Percentiles rank a stretch among this genome's conserved stretches.
These are phyloP conservation scores for Sclerotinia subarctica DNA, from an alignment of 2,329 filamentous ascomycete genomes.

Conservation along the genomic window DNA sequence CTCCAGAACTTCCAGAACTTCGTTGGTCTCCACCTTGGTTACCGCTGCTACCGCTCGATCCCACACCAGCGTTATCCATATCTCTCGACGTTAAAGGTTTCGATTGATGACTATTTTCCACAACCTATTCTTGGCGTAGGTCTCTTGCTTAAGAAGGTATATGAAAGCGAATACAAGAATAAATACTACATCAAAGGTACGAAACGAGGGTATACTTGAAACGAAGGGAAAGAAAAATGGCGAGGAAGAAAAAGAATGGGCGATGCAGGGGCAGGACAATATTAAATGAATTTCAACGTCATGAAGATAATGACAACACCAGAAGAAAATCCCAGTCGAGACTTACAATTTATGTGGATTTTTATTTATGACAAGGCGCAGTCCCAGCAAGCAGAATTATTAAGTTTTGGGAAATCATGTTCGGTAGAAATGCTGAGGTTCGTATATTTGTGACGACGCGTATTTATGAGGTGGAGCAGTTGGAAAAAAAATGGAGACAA, in stretches of 20 bases:
- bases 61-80: conserved; percentile 2
- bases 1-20: background rate
- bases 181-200: background rate
- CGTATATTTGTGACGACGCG: conserved; percentile 19
- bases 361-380: conserved; percentile 16
- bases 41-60: background rate
- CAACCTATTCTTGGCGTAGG: background rate
- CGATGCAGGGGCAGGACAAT: conserved; percentile 7
- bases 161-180: background rate
- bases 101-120: background rate
- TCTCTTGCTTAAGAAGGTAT: background rate
- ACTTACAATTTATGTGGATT: conserved; percentile 17
- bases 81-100: background rate
- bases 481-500: background rate
- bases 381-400: conserved; percentile 12
- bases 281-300: conserved; percentile 18
- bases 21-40: background rate
- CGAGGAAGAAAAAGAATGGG: background rate
- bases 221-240: background rate
- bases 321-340: background rate
- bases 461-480: background rate
- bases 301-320: conserved; percentile 8
- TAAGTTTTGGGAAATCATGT: conserved; percentile 1
- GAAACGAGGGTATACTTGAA: conserved; percentile 11
- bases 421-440: conserved; percentile 8